These are phyloP conservation scores for Camelina neglecta DNA, from an alignment of 345 rosid genomes.

Conservation along the genomic window DNA sequence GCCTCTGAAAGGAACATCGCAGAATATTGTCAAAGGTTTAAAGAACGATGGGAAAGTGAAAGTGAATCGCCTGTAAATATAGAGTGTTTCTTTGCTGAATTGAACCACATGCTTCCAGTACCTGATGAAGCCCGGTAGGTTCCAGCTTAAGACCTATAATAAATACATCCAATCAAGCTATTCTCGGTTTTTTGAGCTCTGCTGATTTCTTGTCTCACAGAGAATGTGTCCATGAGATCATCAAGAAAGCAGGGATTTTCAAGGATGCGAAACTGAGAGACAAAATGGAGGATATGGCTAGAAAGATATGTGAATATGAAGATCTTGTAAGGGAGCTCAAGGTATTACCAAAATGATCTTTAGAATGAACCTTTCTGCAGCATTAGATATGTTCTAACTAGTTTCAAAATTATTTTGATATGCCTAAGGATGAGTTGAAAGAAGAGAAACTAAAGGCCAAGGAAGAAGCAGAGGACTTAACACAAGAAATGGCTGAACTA, in stretches of 20 bases:
- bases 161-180: background rate
- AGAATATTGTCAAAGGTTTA: constrained; percentile 46
- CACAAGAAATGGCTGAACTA: constrained; percentile 90
- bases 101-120: constrained; percentile 4
- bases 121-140: background rate
- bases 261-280: constrained; percentile 46
- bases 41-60: constrained; percentile 48
- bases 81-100: constrained; percentile 5
- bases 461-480: constrained; percentile 84
- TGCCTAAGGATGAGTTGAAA: constrained; percentile 26
- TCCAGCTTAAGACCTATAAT: background rate
- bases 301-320: constrained; percentile 59
- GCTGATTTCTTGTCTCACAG: constrained; percentile 28
- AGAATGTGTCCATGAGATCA: constrained; percentile 48
- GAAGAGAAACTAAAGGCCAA: constrained; percentile 32
- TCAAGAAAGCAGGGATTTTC: constrained; percentile 48
- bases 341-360: constrained; percentile 29
- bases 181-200: background rate
- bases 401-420: background rate
- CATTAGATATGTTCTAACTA: background rate
- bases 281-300: constrained; percentile 54
- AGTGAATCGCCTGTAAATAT: constrained; percentile 29
- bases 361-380: background rate
- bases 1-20: constrained; percentile 46
- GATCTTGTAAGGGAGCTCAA: constrained; percentile 59